Percentiles rank a stretch among this genome's conserved stretches.
phyloP scores from a whole-genome alignment of 306 rosid species.

The Cercis canadensis region DNA sequence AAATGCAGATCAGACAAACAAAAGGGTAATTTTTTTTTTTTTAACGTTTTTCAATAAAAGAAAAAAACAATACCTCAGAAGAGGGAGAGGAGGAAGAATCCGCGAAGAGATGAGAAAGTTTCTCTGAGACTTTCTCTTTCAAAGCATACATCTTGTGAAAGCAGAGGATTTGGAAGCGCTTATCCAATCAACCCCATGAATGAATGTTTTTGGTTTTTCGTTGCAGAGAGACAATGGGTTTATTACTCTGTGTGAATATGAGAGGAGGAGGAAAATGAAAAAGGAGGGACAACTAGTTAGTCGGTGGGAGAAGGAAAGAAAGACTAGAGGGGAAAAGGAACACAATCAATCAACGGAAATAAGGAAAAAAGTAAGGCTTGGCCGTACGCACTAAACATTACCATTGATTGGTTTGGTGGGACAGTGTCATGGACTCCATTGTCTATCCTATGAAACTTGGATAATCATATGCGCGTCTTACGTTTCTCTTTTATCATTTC shows the following conservation, averaged over 20 bases:
- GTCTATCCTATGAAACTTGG: too few species aligned
- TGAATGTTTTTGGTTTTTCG: background rate
- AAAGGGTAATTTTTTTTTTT: background rate
- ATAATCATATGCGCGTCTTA: background rate
- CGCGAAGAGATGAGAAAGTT: conserved; percentile 64
- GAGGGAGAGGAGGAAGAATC: conserved; percentile 51
- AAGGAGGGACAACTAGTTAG: too few species aligned
- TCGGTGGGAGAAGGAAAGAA: conserved; percentile 26
- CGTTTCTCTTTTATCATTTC: too few species aligned
- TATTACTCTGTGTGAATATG: background rate
- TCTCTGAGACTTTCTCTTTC: conserved; percentile 70
- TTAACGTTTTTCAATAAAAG: background rate
- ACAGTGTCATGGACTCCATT: background rate
- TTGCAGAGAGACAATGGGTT: background rate
- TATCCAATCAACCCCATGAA: conserved; percentile 25
- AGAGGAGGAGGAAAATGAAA: background rate
- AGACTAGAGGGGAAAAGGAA: conserved; percentile 10
- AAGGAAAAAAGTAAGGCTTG: conserved; percentile 1
- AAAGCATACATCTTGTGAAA: conserved; percentile 57
- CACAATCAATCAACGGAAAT: conserved; percentile 33
- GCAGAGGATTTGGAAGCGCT: background rate
- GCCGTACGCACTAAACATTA: background rate
- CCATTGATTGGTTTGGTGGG: background rate
- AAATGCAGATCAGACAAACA: conserved; percentile 18
- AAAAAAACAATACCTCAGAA: conserved; percentile 49